Base-by-base conservation (phyloP, 106 monocot species). In the Xerophyta viscosa region DNA sequence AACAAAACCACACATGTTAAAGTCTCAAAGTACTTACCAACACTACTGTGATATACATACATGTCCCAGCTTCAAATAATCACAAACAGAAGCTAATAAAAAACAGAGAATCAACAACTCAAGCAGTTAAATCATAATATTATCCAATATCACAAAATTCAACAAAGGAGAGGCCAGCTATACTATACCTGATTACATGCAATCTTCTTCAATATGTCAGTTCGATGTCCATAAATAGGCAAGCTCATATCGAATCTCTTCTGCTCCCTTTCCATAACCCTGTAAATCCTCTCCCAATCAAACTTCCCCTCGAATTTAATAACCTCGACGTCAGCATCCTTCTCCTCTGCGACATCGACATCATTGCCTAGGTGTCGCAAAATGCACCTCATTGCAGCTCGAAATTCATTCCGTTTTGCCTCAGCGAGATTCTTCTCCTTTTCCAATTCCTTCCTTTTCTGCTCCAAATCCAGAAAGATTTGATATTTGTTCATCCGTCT, bases 211-310 rank as follows among this genome's bases (percentile, higher is more conserved):
- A 84, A 48, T 49, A 84, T 71, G 20, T 57, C 68, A 17, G 56
- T 75, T 50, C 84, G 54, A 43, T 24, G 68, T 24, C 63, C 71
- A 57, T 79, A 84, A 12, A 84, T 71, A 14, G 84, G 84, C 39
- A 84, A 48, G 0, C 75, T 75, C 20, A 71, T 60, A n/a, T 84
- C 67, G 0, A 84, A 63, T 68, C 84, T 84, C 46, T 71, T 33
- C 27, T 75, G 69, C 31, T 84, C 84, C 51, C 84, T 48, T 28
- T 44, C 19, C 63, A 79, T 48, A 24, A 79, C 21, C 18, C 37
- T 42, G 15, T 62, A 61, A 5, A 84, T 46, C 56, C 46, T 11
- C 0, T 31, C 13, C 73, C 77, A 84, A 54, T 79, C 33, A 44
- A 71, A 28, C 19, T 48, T 53, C 8, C 21, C 68, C 24, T 19